phyloP scores from a whole-genome alignment of 2,329 filamentous ascomycete species.

The Arthrobotrys sphaeroides region DNA sequence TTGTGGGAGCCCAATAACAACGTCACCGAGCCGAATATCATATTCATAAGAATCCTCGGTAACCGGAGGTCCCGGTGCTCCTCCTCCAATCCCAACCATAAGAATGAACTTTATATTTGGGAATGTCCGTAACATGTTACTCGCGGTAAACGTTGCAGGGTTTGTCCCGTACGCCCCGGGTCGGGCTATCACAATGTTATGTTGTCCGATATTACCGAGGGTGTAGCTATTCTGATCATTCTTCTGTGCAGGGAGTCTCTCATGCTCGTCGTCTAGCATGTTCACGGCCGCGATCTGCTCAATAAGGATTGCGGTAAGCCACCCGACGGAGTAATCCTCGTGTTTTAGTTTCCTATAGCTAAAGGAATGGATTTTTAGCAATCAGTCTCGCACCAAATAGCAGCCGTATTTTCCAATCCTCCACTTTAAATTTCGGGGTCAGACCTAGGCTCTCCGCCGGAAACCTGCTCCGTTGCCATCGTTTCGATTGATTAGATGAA shows the following conservation, averaged over 20 bases:
- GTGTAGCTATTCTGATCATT: constrained; percentile 27
- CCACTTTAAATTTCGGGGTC: too few relatives aligned
- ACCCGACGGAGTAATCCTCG: constrained; percentile 25
- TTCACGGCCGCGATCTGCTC: neutral
- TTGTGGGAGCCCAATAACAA: constrained; percentile 16
- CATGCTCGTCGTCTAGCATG: constrained; percentile 20
- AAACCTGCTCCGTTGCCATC: too few relatives aligned
- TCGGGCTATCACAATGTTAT: constrained; percentile 23
- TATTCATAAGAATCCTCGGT: neutral
- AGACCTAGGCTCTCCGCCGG: too few relatives aligned
- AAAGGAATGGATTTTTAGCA: too few relatives aligned
- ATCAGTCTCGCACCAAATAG: too few relatives aligned
- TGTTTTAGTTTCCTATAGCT: constrained; percentile 1
- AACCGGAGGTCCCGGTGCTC: neutral
- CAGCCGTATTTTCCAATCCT: too few relatives aligned
- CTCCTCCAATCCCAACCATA: constrained; percentile 31
- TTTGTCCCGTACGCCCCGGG: constrained; percentile 6
- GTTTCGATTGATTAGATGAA: too few relatives aligned
- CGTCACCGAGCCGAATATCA: constrained; percentile 33
- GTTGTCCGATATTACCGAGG: constrained; percentile 2
- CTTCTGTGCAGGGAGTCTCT: neutral
- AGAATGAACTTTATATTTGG: constrained; percentile 6
- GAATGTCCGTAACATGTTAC: constrained; percentile 26
- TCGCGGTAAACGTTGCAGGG: neutral
- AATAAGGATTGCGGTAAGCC: neutral